Percentiles rank a stretch among this genome's conserved stretches.
These are phyloP conservation scores for Starmerella bombi DNA, from an alignment of 805 yeast genomes.

Conservation along the genomic window DNA sequence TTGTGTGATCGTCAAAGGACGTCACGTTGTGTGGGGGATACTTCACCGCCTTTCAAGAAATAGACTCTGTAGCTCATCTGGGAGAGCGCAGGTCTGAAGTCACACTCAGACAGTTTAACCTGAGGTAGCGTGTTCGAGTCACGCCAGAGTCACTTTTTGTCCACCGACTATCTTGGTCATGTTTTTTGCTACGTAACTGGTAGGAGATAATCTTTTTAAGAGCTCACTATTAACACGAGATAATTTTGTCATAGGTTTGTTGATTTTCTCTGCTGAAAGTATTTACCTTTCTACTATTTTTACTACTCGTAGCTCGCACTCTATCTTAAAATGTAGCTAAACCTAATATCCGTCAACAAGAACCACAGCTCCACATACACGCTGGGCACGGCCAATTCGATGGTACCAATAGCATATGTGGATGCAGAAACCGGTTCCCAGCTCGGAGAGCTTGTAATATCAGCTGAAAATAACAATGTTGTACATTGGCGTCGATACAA, in stretches of 20 bases:
- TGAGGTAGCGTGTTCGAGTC: slow-evolving; percentile 12
- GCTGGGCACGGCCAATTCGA: too few species aligned
- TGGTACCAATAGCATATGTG: not conserved
- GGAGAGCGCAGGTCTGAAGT: slow-evolving; percentile 14
- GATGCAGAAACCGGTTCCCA: not conserved
- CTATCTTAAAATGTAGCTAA: too few species aligned
- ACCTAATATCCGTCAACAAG: too few species aligned
- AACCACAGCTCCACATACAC: not conserved
- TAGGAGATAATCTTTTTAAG: too few species aligned
- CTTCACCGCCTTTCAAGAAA: not conserved
- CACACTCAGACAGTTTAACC: slow-evolving; percentile 8
- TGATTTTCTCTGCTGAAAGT: too few species aligned
- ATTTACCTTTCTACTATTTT: too few species aligned
- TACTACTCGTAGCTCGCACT: too few species aligned
- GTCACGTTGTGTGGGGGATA: not conserved
- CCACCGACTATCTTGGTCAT: too few species aligned
- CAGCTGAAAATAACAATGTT: not conserved
- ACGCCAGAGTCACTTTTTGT: slow-evolving; percentile 8
- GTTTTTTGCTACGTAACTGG: too few species aligned
- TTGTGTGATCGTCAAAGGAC: not conserved
- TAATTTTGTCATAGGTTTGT: too few species aligned
- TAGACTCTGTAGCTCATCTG: slow-evolving; percentile 10
- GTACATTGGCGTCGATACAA: slow-evolving; percentile 11
- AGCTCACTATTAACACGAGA: too few species aligned
- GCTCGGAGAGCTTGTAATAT: not conserved